Evolutionary conservation across 495 filamentous ascomycete species (phyloP), one percentile per base, ranked within the genome.

Genomic region (Lasiosphaeria hispida): DNA sequence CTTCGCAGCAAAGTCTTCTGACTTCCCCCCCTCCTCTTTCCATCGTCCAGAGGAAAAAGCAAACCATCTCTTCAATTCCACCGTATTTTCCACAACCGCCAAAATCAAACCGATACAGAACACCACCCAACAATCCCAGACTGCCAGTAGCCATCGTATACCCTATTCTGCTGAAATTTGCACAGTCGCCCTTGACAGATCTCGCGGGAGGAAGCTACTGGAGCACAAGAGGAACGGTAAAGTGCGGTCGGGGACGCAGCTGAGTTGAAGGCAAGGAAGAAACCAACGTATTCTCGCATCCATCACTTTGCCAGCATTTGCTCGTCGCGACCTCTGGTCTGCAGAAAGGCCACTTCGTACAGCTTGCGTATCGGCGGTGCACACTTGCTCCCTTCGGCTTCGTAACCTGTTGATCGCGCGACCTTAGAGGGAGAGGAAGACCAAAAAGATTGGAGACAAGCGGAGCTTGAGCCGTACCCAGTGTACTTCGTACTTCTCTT

Each of bases 381-480:
- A 18, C 30, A n/a, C 13, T 30, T 18, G 42, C 59, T 17, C 63
- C 41, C 52, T 37, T 58, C 53, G 55, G 53, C 58, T 50, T 66
- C 60, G 63, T 69, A 69, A 69, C 58, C 44, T 55, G 56, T 58
- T 58, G 58, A 61, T 53, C 53, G 34, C 55, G 35, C 23, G 15
- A 48, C 45, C n/a, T 43, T 34, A 18, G 11, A 43, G 58, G 50
- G 43, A 57, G 30, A 52, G 54, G 54, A 50, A 30, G 18, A 53
- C 43, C n/a, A n/a, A n/a, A n/a, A 13, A 23, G 50, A 36, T 18
- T 41, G 23, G 37, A 37, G 35, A 51, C 42, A 33, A 34, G 39
- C 55, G 48, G 49, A 58, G 53, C 11, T 49, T 51, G 55, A 54
- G 40, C 53, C 40, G 11, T 37, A 19, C 41, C n/a, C 60, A 59